Evolutionary conservation across 345 rosid species (phyloP).

Genomic region (Euphorbia lathyris): DNA sequence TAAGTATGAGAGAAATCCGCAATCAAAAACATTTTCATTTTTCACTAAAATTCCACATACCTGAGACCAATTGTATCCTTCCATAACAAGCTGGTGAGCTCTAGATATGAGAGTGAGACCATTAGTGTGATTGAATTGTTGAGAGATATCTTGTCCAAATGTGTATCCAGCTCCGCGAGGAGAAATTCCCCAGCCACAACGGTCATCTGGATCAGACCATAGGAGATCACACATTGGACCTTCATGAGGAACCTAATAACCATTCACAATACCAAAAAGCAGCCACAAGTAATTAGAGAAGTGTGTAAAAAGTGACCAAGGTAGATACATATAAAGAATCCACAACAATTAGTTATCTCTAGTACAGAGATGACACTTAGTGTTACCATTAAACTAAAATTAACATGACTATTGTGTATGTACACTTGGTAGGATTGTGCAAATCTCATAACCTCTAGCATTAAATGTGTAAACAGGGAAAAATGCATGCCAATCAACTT

Average conservation of each 20-base stretch:
- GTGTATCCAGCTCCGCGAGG: constrained; percentile 58
- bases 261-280: background rate
- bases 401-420: background rate
- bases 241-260: constrained; percentile 74
- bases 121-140: constrained; percentile 30
- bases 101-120: constrained; percentile 30
- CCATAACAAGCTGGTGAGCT: constrained; percentile 36
- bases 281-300: background rate
- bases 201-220: constrained; percentile 71
- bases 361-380: background rate
- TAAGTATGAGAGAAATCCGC: background rate
- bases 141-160: constrained; percentile 51
- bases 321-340: background rate
- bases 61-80: constrained; percentile 36
- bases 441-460: background rate
- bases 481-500: background rate
- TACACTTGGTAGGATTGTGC: background rate
- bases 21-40: background rate
- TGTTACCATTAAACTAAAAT: constrained; percentile 3
- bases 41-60: constrained; percentile 14
- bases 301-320: background rate
- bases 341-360: background rate
- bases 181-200: constrained; percentile 58
- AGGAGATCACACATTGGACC: constrained; percentile 89
- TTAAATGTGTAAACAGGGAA: background rate